Conservation (phyloP, 106 monocot species). For the Dendrobium catenatum region DNA sequence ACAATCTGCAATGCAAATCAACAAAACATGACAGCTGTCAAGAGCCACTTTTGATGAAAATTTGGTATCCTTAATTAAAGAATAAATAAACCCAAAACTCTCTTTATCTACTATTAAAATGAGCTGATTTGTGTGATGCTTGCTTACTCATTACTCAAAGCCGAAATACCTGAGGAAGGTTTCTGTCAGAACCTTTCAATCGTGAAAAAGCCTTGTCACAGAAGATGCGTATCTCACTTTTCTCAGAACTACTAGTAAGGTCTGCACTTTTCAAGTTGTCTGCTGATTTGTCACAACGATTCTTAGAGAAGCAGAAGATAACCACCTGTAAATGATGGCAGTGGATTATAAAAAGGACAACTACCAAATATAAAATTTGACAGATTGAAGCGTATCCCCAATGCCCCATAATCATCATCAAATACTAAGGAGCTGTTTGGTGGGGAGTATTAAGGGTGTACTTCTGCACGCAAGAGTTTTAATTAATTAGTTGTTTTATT, state of each 20-base stretch:
- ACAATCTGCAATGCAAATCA: slow-evolving; percentile 49
- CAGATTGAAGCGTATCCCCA: neutral
- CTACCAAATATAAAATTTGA: neutral
- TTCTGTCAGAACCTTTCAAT: slow-evolving; percentile 89
- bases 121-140: neutral
- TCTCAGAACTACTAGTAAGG: slow-evolving; percentile 86
- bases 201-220: slow-evolving; percentile 97
- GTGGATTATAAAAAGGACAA: neutral
- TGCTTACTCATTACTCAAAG: neutral
- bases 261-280: slow-evolving; percentile 60
- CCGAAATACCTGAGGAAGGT: slow-evolving; percentile 75
- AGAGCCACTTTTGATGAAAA: slow-evolving; percentile 1
- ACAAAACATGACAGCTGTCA: slow-evolving; percentile 2
- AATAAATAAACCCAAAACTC: neutral
- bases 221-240: slow-evolving; percentile 81
- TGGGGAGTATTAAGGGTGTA: too few species aligned
- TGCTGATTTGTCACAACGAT: slow-evolving; percentile 81
- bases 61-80: neutral
- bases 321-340: slow-evolving; percentile 48
- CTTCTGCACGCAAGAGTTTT: too few species aligned
- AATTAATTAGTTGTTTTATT: too few species aligned
- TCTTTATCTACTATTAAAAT: neutral
- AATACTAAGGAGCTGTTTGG: neutral
- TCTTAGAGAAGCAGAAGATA: slow-evolving; percentile 98
- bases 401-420: neutral